Evolutionary conservation across 352 stramenopile genomes (phyloP), one percentile per base, ranked within the genome.

Genomic region (Aphanomyces invadans): DNA sequence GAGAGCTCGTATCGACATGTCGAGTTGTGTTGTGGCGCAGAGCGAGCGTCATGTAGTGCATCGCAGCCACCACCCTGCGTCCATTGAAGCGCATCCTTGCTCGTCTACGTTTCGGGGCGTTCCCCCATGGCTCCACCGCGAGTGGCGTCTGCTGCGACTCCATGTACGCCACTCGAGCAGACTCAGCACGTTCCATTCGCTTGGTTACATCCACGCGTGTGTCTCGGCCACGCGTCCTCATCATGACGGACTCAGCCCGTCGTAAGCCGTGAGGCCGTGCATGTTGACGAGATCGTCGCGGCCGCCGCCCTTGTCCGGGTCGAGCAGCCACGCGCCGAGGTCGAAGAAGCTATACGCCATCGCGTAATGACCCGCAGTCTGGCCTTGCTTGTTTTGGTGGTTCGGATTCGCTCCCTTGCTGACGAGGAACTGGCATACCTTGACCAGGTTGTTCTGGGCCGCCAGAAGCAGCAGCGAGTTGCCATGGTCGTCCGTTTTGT

Each of bases 341-440:
- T 97, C 92, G 68, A 91, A 91, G 73, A 91, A 91, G 74, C 77
- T 91, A 76, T 95, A 96, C 17, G 85, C 80, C 82, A 97, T 94
- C 28, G 92, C 92, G 73, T 96, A 98, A 71, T 98, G 92, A 39
- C 96, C 81, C 0, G 90, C 78, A 1, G 92, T 98, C 69, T 98
- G 95, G 29, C 92, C 92, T 46, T 82, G 74, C 74, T 80, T 86
- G 79, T 98, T 97, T 56, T 91, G 79, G 64, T 96, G 87, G 73
- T 98, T 96, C 3, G 96, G 81, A 56, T 96, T 94, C 1, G 88
- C 87, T 21, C 88, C 89, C 44, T 95, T 95, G 38, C 66, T 51
- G n/a, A 97, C 65, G 49, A 98, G 75, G n/a, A 97, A 71, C 74
- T 96, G 90, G n/a, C 74, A 82, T 48, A 95, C 81, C 68, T 90